Conservation (phyloP, 1,139 yeast species). For the Yamadazyma membranifaciens region DNA sequence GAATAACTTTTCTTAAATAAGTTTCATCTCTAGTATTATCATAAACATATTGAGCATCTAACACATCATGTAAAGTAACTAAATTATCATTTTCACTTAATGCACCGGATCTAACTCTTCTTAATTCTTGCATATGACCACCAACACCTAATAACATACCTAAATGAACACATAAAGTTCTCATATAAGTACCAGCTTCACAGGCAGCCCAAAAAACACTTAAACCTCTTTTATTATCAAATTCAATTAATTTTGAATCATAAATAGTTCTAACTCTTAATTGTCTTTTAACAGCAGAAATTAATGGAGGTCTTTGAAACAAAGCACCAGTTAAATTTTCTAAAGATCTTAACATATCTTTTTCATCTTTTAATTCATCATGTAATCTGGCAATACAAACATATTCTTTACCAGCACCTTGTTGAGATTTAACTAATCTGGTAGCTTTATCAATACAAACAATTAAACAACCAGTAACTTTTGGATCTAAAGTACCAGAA, state of each 20-base stretch:
- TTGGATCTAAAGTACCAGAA: slow-evolving; percentile 98
- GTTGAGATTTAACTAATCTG: slow-evolving; percentile 95
- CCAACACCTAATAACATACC: slow-evolving; percentile 99
- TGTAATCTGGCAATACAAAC: slow-evolving; percentile 96
- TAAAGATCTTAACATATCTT: slow-evolving; percentile 81
- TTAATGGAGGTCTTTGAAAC: slow-evolving; percentile 98
- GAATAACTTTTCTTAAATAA: slow-evolving; percentile 88
- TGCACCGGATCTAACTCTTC: slow-evolving; percentile 99
- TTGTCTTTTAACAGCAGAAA: slow-evolving; percentile 98
- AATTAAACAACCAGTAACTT: slow-evolving; percentile 96
- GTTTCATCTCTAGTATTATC: slow-evolving; percentile 97
- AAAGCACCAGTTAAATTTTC: slow-evolving; percentile 98
- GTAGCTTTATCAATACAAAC: slow-evolving; percentile 98
- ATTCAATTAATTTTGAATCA: slow-evolving; percentile 92
- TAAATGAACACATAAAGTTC: slow-evolving; percentile 96
- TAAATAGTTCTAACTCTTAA: slow-evolving; percentile 97
- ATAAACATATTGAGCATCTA: slow-evolving; percentile 97
- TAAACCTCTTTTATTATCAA: slow-evolving; percentile 93
- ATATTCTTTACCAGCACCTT: slow-evolving; percentile 99
- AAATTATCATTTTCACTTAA: slow-evolving; percentile 84
- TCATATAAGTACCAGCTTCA: slow-evolving; percentile 99
- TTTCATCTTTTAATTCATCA: slow-evolving; percentile 86
- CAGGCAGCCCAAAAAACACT: slow-evolving; percentile 99
- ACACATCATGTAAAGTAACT: slow-evolving; percentile 94
- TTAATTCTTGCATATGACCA: slow-evolving; percentile 99